Conservation (phyloP, 345 rosid genomes). For the Ceriops tagal region DNA sequence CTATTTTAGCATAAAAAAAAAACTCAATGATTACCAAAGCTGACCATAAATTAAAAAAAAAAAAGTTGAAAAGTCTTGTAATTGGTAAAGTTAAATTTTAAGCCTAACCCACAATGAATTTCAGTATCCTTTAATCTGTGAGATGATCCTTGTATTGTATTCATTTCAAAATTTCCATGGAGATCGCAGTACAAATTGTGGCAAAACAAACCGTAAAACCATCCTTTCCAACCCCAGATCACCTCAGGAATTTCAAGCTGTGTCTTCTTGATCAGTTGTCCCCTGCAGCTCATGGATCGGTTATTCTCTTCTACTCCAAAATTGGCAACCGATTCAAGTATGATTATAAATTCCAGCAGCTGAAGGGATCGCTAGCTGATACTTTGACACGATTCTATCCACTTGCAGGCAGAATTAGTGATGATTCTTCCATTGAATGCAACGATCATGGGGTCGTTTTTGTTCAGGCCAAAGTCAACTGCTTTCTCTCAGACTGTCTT, state of each 20-base stretch:
- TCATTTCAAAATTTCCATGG: neutral
- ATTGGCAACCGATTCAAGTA: neutral
- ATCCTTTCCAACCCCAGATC: conserved; percentile 14
- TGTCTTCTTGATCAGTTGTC: conserved; percentile 21
- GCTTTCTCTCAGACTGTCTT: conserved; percentile 29
- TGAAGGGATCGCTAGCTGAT: conserved; percentile 42
- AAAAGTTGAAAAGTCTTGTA: too few relatives aligned
- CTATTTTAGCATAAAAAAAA: too few relatives aligned
- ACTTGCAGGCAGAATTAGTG: conserved; percentile 20
- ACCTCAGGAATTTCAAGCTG: conserved; percentile 14
- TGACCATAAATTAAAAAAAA: too few relatives aligned
- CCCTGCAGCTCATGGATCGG: conserved; percentile 7
- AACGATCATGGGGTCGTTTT: conserved; percentile 38
- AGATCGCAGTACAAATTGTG: neutral
- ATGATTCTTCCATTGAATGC: conserved; percentile 22
- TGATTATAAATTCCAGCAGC: conserved; percentile 1
- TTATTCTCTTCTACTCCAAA: conserved; percentile 17
- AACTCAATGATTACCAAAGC: too few relatives aligned
- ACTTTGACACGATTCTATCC: conserved; percentile 43
- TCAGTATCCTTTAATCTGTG: neutral
- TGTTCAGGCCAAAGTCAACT: conserved; percentile 32
- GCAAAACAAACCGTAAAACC: conserved; percentile 13
- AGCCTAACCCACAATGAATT: neutral
- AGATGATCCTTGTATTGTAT: neutral
- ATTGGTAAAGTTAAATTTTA: too few relatives aligned